Base-by-base conservation (phyloP, 108 stramenopile species). In the Nitzschia sp. region DNA sequence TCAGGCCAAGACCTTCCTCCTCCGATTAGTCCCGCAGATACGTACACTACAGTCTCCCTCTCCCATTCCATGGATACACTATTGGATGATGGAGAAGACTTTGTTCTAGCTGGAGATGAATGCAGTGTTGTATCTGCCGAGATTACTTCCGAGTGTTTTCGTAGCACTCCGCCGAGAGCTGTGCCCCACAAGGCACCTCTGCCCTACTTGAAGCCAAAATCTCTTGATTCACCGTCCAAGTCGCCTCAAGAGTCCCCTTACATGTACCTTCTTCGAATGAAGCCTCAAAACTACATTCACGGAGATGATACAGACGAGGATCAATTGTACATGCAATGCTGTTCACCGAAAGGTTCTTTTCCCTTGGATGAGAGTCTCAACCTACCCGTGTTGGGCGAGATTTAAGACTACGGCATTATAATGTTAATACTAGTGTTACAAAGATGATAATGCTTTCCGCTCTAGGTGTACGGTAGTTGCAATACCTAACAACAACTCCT, bases 241-340 rank as follows among this genome's bases (percentile, higher is more conserved):
- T 17, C 14, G 3, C 14, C 14, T 6, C 14, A 48, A 17, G 46
- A 17, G 3, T 17, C 14, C 3, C 46, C 51, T 24, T 46, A 38
- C 37, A 24, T n/a, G n/a, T 67, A 41, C 21, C 24, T 67, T 0
- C 24, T 56, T 19, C 66, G 66, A 42, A 67, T 67, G 66, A 67
- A n/a, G n/a, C 66, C 66, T 12, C 66, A 67, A 55, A 39, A 67
- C 41, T 67, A 67, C 54, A 53, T 67, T 55, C 53, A 56, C 41
- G 66, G 66, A 14, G 61, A 38, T 5, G 43, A 62, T 62, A 11
- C 61, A 22, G 61, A 62, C 6, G 61, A 62, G 5, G 61, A 62
- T 46, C 43, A 22, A 44, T n/a, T 62, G 11, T 62, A 44, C 43
- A 44, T 48, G 14, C 46, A 48, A 48, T 48, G 46, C 6, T 48